Conservation (phyloP, 768 basidiomycete species). For the Pholiota conissans region DNA sequence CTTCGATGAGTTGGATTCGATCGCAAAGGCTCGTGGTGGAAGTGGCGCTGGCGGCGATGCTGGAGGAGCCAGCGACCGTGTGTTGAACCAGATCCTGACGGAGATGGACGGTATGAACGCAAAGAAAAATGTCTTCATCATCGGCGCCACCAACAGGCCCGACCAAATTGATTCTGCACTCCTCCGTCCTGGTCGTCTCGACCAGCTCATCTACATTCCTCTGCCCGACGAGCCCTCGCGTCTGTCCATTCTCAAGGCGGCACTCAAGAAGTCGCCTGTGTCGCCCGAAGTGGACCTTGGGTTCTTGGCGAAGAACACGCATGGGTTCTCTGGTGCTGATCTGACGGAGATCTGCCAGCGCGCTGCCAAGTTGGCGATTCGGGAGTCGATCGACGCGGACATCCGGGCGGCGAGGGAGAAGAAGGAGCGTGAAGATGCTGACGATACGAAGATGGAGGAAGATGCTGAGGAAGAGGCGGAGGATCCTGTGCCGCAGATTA, state of each 20-base stretch:
- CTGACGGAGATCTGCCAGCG: slow-evolving; percentile 99
- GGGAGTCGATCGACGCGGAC: slow-evolving; percentile 93
- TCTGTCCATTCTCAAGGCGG: slow-evolving; percentile 86
- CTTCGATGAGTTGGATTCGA: slow-evolving; percentile 99
- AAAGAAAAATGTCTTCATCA: slow-evolving; percentile 99
- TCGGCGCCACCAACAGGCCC: slow-evolving; percentile 94
- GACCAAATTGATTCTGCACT: slow-evolving; percentile 95
- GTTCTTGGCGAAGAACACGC: slow-evolving; percentile 90
- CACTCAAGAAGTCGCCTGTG: slow-evolving; percentile 90
- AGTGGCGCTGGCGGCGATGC: slow-evolving; percentile 81
- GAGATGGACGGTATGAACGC: slow-evolving; percentile 99
- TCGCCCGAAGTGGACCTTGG: slow-evolving; percentile 76
- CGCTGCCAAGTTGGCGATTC: slow-evolving; percentile 94
- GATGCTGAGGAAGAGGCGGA: slow-evolving; percentile 74
- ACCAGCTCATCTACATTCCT: slow-evolving; percentile 99
- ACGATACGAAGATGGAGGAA: slow-evolving; percentile 71
- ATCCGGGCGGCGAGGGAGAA: slow-evolving; percentile 77
- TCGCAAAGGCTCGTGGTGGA: slow-evolving; percentile 94
- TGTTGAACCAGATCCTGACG: slow-evolving; percentile 94
- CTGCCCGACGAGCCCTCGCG: slow-evolving; percentile 94
- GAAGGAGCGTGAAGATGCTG: slow-evolving; percentile 79
- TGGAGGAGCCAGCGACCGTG: slow-evolving; percentile 97
- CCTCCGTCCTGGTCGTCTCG: slow-evolving; percentile 95
- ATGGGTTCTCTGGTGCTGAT: slow-evolving; percentile 99
- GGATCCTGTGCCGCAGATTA: slow-evolving; percentile 90